These are phyloP conservation scores for Turritis glabra DNA, from an alignment of 345 rosid species.

Conservation along the genomic window DNA sequence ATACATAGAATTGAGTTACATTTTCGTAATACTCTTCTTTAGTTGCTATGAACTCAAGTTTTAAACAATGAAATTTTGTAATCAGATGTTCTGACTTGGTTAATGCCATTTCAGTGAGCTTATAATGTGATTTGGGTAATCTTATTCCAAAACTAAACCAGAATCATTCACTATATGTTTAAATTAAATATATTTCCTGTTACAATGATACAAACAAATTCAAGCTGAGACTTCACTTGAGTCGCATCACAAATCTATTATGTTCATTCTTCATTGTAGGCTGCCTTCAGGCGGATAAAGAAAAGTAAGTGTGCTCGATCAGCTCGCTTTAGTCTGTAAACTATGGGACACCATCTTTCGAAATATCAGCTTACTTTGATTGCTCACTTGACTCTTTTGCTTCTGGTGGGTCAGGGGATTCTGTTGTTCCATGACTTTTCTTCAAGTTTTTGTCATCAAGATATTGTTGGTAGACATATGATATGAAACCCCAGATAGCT, in stretches of 20 bases:
- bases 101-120: slow-evolving; percentile 1
- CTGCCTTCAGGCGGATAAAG: too few relatives aligned
- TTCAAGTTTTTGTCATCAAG: slow-evolving; percentile 35
- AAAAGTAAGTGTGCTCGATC: too few relatives aligned
- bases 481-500: slow-evolving; percentile 68
- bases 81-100: slow-evolving; percentile 4
- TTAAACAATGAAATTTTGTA: not conserved
- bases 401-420: slow-evolving; percentile 6
- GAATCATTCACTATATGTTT: not conserved
- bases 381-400: slow-evolving; percentile 18
- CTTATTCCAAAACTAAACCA: slow-evolving; percentile 12
- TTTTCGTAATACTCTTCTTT: not conserved
- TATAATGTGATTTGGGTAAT: not conserved
- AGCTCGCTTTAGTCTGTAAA: too few relatives aligned
- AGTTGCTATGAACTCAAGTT: slow-evolving; percentile 17
- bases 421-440: slow-evolving; percentile 19
- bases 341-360: not conserved
- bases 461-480: slow-evolving; percentile 42
- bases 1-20: not conserved
- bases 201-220: slow-evolving; percentile 21
- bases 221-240: not conserved
- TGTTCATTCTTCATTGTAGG: slow-evolving; percentile 3
- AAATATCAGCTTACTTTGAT: not conserved
- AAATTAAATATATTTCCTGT: not conserved
- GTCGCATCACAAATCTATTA: not conserved